Percentiles rank a stretch among this genome's conserved stretches.
Evolutionary conservation across 257 asterid species (phyloP).

Genomic region (Solanum corneliomulleri): DNA sequence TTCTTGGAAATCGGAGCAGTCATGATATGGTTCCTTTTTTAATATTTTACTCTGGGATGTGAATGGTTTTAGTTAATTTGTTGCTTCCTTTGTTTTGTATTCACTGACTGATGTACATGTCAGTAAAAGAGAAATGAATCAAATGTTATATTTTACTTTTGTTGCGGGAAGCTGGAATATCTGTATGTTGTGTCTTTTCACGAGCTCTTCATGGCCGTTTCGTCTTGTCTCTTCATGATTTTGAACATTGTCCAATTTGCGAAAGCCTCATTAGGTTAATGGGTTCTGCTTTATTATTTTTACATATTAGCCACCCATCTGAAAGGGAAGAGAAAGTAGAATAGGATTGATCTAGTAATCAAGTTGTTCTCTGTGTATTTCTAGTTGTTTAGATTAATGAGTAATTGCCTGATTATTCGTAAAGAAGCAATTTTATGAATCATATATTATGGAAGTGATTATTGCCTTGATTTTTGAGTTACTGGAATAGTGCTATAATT

Average conservation of each 20-base stretch:
- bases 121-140: neutral
- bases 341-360: neutral
- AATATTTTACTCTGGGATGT: neutral
- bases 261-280: neutral
- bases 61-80: neutral
- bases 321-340: neutral
- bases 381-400: neutral
- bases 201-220: neutral
- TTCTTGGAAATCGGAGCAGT: neutral
- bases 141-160: neutral
- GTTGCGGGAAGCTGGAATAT: neutral
- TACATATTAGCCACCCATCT: neutral
- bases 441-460: neutral
- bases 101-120: neutral
- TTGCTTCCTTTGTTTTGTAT: neutral
- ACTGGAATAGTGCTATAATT: neutral
- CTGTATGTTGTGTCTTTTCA: neutral
- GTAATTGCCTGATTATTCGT: neutral
- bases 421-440: neutral
- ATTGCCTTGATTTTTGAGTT: neutral
- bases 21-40: neutral
- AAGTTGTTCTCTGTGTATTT: neutral
- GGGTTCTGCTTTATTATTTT: neutral
- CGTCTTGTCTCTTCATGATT: neutral
- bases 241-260: neutral